phyloP scores from a whole-genome alignment of 768 basidiomycete species.

The Punctularia strigosozonata region DNA sequence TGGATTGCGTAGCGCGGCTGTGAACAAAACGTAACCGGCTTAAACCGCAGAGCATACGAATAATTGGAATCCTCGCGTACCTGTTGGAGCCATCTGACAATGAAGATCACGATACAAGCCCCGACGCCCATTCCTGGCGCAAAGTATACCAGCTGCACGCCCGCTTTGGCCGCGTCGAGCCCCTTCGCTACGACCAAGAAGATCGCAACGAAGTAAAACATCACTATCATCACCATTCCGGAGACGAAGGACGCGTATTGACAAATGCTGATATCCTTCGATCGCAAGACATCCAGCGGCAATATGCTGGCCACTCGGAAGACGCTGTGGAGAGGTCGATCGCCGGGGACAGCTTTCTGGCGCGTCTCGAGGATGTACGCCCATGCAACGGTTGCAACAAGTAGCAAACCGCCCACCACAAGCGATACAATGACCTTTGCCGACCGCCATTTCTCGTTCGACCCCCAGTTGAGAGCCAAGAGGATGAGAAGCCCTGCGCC shows the following conservation, averaged over 20 bases:
- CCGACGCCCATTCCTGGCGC: constrained; percentile 36
- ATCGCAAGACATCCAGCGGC: constrained; percentile 32
- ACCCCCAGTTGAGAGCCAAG: constrained; percentile 40
- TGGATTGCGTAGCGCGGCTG: constrained; percentile 32
- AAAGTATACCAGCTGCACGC: constrained; percentile 39
- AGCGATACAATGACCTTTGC: constrained; percentile 35
- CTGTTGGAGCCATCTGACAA: constrained; percentile 26
- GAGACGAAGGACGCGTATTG: constrained; percentile 26
- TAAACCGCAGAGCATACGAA: not conserved
- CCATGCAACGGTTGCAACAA: constrained; percentile 30
- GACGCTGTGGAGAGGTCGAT: too few relatives aligned
- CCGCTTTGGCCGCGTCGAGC: constrained; percentile 25
- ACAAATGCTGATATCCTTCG: constrained; percentile 27
- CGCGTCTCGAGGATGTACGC: constrained; percentile 26
- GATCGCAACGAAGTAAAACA: constrained; percentile 43
- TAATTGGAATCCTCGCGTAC: constrained; percentile 10
- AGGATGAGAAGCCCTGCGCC: constrained; percentile 32
- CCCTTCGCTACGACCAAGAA: constrained; percentile 37
- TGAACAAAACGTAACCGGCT: not conserved
- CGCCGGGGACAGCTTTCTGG: constrained; percentile 11
- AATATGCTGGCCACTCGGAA: too few relatives aligned
- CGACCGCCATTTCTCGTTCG: constrained; percentile 27
- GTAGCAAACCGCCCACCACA: constrained; percentile 29
- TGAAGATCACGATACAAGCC: constrained; percentile 18
- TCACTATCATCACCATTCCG: constrained; percentile 38